Base-by-base conservation (phyloP, 805 yeast species). In the Metschnikowia santaceciliae region DNA sequence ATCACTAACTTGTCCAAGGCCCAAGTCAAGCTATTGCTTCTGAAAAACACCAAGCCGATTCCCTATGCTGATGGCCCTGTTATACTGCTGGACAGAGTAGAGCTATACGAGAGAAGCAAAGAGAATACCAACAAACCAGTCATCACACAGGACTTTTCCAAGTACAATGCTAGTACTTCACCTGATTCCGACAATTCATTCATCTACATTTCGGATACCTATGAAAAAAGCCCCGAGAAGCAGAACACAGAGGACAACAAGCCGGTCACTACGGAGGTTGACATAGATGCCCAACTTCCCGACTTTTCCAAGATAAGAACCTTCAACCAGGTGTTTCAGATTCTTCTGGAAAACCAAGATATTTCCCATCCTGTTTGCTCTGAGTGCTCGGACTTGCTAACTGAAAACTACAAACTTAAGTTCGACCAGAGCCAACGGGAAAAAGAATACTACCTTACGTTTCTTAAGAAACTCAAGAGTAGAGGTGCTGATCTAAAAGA, bases 291-390 rank as follows among this genome's bases (percentile, higher is more conserved):
- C 6, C 57, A 56, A 46, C 52, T 52, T 32, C 62, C 61, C 13
- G 61, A 52, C 49, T 61, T 53, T 50, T 58, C 61, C 23, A 58
- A 83, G 41, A 66, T 82, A 20, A 76, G 77, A 42, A 75, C 82
- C 0, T 64, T 90, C 33, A 81, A 81, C 2, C 80, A 79, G 36
- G 78, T 92, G 1, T 90, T 89, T 64, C 84, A 86, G 54, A 74
- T 87, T 1, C 67, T 92, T 5, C 84, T 94, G 0, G 57, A 56
- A 13, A 84, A 86, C 54, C 84, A 85, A 47, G 90, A 85, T 53
- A 77, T 92, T 14, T 95, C 89, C 55, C 77, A 72, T 61, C 99
- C 99, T 0, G 81, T 94, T 14, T 92, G 98, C 60, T 76, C 77
- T 22, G 97, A 91, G 41, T 94, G 99, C 66, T 86, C 94, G 6